Conservation (phyloP, 768 basidiomycete genomes). For the Boletus pseudopeckii region DNA sequence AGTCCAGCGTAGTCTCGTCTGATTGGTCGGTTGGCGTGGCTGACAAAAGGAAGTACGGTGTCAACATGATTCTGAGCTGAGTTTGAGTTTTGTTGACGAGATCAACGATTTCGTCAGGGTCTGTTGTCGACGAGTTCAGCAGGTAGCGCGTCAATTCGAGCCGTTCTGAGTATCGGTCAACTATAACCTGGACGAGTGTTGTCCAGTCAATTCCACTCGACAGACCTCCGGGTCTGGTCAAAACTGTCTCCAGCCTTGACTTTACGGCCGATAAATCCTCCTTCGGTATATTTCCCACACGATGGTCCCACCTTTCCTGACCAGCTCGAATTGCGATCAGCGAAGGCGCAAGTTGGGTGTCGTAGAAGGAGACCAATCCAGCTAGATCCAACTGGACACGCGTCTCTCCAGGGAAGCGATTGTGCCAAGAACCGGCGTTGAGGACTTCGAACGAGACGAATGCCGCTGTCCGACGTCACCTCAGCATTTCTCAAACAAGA, state of each 20-base stretch:
- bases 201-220: constrained; percentile 36
- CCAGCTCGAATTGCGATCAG: constrained; percentile 24
- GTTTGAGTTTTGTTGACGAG: constrained; percentile 10
- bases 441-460: constrained; percentile 4
- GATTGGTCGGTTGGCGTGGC: constrained; percentile 6
- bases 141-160: constrained; percentile 28
- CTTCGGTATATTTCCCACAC: constrained; percentile 23
- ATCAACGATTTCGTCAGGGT: constrained; percentile 2
- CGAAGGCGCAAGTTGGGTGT: constrained; percentile 31
- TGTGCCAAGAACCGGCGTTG: constrained; percentile 31
- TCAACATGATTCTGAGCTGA: constrained; percentile 29
- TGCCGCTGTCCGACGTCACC: background rate
- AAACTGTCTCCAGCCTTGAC: constrained; percentile 5
- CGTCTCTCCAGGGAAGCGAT: constrained; percentile 34
- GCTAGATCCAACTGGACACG: constrained; percentile 34
- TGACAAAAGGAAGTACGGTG: constrained; percentile 25
- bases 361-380: constrained; percentile 37
- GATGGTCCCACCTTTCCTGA: constrained; percentile 32
- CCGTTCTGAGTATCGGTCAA: constrained; percentile 31
- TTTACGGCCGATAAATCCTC: constrained; percentile 16
- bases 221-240: constrained; percentile 8
- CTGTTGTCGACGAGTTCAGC: constrained; percentile 11
- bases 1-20: constrained; percentile 6
- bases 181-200: constrained; percentile 26
- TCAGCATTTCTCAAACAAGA: background rate